Conservation (phyloP, 2,329 filamentous ascomycete genomes). For the Colletotrichum cuscutae region DNA sequence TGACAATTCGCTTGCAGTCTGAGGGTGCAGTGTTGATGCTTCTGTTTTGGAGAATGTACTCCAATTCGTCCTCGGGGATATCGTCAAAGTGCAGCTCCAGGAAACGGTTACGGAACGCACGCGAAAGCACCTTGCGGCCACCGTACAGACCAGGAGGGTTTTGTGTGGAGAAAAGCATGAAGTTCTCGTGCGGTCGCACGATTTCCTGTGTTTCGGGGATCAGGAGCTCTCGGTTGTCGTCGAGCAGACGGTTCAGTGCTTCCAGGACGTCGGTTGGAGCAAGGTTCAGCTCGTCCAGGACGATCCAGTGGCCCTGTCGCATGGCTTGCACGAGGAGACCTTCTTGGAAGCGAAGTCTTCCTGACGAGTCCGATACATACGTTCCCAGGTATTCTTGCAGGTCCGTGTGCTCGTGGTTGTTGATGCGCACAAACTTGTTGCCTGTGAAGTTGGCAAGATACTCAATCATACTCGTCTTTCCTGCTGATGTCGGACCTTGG, state of each 20-base stretch:
- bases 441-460: constrained; percentile 97
- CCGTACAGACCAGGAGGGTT: constrained; percentile 97
- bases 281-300: constrained; percentile 95
- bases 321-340: constrained; percentile 93
- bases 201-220: constrained; percentile 97
- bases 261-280: constrained; percentile 97
- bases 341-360: constrained; percentile 90
- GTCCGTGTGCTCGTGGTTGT: constrained; percentile 99
- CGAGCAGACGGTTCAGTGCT: constrained; percentile 91
- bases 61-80: constrained; percentile 93
- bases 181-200: constrained; percentile 90
- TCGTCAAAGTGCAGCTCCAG: constrained; percentile 98
- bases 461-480: constrained; percentile 99
- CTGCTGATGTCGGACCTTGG: constrained; percentile 95
- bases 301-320: constrained; percentile 95
- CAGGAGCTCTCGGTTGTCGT: constrained; percentile 95
- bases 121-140: constrained; percentile 89
- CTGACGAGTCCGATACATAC: constrained; percentile 87
- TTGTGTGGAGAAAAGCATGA: constrained; percentile 98
- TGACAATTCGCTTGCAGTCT: constrained; percentile 90
- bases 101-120: constrained; percentile 96
- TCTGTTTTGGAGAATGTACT: constrained; percentile 88
- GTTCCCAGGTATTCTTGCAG: constrained; percentile 97
- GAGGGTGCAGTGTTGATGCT: constrained; percentile 89
- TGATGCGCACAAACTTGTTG: constrained; percentile 97